Evolutionary conservation across 495 filamentous ascomycete genomes (phyloP), one percentile per base, ranked within the genome.

Genomic region (Stereocaulon alpinum): DNA sequence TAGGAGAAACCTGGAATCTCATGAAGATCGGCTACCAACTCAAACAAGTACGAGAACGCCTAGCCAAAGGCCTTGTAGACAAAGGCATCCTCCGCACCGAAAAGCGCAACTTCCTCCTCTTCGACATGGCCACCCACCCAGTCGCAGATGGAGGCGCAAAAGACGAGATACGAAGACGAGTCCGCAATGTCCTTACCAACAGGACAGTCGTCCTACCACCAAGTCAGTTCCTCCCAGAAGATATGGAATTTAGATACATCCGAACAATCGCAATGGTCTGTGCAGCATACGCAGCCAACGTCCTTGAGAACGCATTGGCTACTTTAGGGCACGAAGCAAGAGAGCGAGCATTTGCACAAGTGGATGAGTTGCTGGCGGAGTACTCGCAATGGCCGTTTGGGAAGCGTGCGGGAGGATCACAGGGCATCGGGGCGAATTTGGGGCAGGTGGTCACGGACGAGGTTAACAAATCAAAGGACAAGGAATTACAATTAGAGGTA

Each of bases 1-100:
- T 67, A 98, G 93, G 93, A 64, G 93, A 98, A 74, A 98, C 93
- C 60, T 98, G 93, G 93, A 98, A 98, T 67, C 76, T 98, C 56
- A 96, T 98, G 93, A 98, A 98, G 75, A 98, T 98, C 66, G 93
- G 93, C 69, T 98, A 98, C 75, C 93, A 97, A 78, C 80, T 98
- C 61, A 98, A 98, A 73, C 93, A 98, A 78, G 93, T 98, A 54
- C 91, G 93, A 67, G 93, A 98, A 77, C 89, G 93, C 53, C 81
- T 97, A 51, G 89, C 89, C 64, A 98, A 98, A 72, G 93, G 93
- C n/a, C 83, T 98, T 30, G 93, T 98, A 32, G 93, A 98, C 73
- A 98, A 98, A 74, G 93, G 93, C 56, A 96, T 98, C 71, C 82
- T 98, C 51, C 88, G 93, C 66, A 98, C 93, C 59, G 93, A 98